Evolutionary conservation across 2,329 filamentous ascomycete species (phyloP).

Genomic region (Fusarium chlamydosporum): DNA sequence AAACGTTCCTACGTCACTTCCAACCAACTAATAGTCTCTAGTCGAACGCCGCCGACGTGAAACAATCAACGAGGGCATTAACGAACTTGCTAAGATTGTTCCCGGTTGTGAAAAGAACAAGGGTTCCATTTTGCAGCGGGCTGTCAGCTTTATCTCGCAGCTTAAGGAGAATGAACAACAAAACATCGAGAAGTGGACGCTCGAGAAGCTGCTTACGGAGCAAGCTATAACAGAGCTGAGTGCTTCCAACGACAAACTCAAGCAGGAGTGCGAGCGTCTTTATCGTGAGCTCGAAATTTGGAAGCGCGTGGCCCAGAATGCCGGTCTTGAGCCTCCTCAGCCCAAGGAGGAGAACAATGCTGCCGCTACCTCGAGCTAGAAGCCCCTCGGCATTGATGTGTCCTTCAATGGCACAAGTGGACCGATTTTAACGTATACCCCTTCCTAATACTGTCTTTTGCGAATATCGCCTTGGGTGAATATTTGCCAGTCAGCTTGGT

Average conservation of each 20-base stretch:
- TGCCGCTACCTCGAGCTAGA: slow-evolving; percentile 51
- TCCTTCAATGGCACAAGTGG: slow-evolving; percentile 10
- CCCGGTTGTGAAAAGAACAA: slow-evolving; percentile 99
- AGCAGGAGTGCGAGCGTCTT: slow-evolving; percentile 81
- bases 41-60: slow-evolving; percentile 96
- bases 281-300: slow-evolving; percentile 84
- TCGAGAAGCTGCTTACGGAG: slow-evolving; percentile 90
- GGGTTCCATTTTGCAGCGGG: slow-evolving; percentile 92
- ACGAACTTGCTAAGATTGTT: slow-evolving; percentile 97
- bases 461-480: neutral
- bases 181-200: slow-evolving; percentile 94
- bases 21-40: slow-evolving; percentile 58
- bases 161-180: slow-evolving; percentile 94
- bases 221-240: slow-evolving; percentile 91
- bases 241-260: slow-evolving; percentile 87
- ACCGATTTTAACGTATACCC: slow-evolving; percentile 48
- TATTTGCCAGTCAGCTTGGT: slow-evolving; percentile 24
- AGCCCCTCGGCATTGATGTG: slow-evolving; percentile 37
- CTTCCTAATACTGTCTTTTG: slow-evolving; percentile 32
- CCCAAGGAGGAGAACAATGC: slow-evolving; percentile 56
- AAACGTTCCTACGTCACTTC: neutral
- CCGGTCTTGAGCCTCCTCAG: slow-evolving; percentile 65
- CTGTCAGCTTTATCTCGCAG: slow-evolving; percentile 94
- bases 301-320: slow-evolving; percentile 77
- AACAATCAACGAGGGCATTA: slow-evolving; percentile 99